Conservation (phyloP, 2,329 filamentous ascomycete genomes). For the Trichophyton mentagrophytes region DNA sequence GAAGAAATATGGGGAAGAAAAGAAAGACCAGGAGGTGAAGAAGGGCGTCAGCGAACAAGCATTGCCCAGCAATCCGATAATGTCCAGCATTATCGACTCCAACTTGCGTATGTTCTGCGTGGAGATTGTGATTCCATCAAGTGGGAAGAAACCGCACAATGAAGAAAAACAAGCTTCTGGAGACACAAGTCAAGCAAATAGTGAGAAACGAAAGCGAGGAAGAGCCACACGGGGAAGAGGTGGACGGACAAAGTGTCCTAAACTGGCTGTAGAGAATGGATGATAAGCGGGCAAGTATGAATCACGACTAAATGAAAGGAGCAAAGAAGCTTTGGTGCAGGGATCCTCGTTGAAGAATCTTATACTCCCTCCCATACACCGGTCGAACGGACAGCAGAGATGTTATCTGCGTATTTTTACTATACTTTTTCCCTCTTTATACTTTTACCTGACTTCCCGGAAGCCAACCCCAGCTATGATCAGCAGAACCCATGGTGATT, state of each 20-base stretch:
- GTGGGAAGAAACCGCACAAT: neutral
- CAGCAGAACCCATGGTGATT: neutral
- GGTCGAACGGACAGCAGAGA: neutral
- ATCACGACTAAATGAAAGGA: neutral
- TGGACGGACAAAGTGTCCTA: neutral
- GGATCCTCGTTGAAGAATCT: neutral
- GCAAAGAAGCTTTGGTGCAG: neutral
- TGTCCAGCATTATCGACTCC: neutral
- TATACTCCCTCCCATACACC: neutral
- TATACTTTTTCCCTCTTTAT: neutral
- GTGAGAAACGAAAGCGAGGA: neutral
- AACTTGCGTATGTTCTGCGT: neutral
- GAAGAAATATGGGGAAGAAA: neutral
- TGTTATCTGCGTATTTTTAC: neutral
- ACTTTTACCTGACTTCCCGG: neutral
- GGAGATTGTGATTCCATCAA: neutral
- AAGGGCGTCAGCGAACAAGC: neutral
- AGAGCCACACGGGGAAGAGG: neutral
- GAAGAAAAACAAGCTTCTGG: neutral
- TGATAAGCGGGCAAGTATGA: neutral
- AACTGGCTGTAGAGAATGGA: neutral
- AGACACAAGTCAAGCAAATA: neutral
- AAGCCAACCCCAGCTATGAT: neutral
- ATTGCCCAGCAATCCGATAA: neutral
- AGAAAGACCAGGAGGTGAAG: neutral